Base-by-base conservation (phyloP, 148 eudicot genomes). In the Chenopodium suecicum region DNA sequence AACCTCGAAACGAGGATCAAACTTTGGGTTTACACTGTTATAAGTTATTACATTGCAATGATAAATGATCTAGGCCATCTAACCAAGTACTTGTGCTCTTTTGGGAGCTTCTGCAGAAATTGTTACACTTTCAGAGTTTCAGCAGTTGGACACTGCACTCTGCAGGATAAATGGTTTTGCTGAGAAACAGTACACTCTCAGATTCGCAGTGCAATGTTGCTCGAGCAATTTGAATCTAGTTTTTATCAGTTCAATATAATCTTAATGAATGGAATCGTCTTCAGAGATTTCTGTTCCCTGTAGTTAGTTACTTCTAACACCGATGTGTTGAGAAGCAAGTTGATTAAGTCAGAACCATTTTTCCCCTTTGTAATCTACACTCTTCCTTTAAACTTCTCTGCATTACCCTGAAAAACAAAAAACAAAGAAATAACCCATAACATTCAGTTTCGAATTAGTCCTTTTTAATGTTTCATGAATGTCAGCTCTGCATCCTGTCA, bases 351-450 rank as follows among this genome's bases (percentile, higher is more conserved):
- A 70, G 48, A 37, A 70, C 74, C 8, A 19, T 1, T 7, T 70
- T 69, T 41, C 8, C 50, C 47, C 74, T 7, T 70, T 70, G 74
- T 69, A 20, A 70, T 37, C 74, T 70, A 70, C 50, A 41, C 50
- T 37, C 74, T 70, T 70, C 74, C 20, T 20, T 68, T 11, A 68
- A 13, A 32, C 73, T 69, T 69, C 73, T 70, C 23, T 70, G 74
- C 74, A 70, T 41, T 37, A 41, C 44, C 74, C 74, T 70, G 74
- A 2, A 70, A 70, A 34, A 34, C 6, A 32, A 70, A 70, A 70
- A 41, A 41, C 2, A 20, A 20, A 41, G 20, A 41, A 32, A 34
- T 41, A 69, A 69, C 19, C 22, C 13, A 41, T 0, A 70, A 70
- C 9, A 22, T 41, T 37, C 22, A 70, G 48, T 20, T 37, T 70